A percentile compares a stretch with the other conserved stretches of the same genome.
Conservation (phyloP, 2,329 filamentous ascomycete genomes). For the Aspergillus ustus region DNA sequence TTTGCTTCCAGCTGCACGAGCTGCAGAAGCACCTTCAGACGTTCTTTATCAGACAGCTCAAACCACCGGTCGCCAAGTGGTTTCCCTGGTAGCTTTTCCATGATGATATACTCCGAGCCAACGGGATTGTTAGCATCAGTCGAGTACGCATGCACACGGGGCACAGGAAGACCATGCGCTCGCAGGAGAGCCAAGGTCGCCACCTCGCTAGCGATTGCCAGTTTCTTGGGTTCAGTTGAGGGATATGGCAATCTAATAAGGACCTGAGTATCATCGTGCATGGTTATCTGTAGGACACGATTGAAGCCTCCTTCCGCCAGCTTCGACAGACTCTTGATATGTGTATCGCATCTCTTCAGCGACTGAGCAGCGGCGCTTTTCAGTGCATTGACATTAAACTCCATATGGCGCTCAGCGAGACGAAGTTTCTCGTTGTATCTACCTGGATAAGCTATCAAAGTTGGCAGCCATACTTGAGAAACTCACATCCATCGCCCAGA, state of each 20-base stretch:
- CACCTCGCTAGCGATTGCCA: slow-evolving; percentile 27
- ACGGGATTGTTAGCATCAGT: slow-evolving; percentile 9
- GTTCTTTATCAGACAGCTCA: slow-evolving; percentile 30
- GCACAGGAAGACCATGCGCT: slow-evolving; percentile 17
- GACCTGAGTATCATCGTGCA: slow-evolving; percentile 26
- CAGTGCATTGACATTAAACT: too few species aligned
- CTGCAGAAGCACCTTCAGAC: slow-evolving; percentile 30
- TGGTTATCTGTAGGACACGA: slow-evolving; percentile 25
- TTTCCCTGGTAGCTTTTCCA: slow-evolving; percentile 31
- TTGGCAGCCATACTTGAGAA: too few species aligned
- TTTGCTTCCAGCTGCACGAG: slow-evolving; percentile 36
- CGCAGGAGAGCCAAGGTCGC: slow-evolving; percentile 25
- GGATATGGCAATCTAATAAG: slow-evolving; percentile 29
- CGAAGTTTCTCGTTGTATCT: too few species aligned
- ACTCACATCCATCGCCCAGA: too few species aligned
- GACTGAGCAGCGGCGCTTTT: too few species aligned
- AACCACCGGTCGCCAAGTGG: slow-evolving; percentile 37
- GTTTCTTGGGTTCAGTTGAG: slow-evolving; percentile 24
- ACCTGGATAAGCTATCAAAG: too few species aligned
- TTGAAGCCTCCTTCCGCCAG: slow-evolving; percentile 15
- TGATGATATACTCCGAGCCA: slow-evolving; percentile 21
- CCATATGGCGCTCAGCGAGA: too few species aligned
- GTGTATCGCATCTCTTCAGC: too few species aligned
- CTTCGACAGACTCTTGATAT: too few species aligned
- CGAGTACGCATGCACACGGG: slow-evolving; percentile 20